Evolutionary conservation across 805 yeast genomes (phyloP), one percentile per base, ranked within the genome.

Genomic region (Debaryomyces maramus): DNA sequence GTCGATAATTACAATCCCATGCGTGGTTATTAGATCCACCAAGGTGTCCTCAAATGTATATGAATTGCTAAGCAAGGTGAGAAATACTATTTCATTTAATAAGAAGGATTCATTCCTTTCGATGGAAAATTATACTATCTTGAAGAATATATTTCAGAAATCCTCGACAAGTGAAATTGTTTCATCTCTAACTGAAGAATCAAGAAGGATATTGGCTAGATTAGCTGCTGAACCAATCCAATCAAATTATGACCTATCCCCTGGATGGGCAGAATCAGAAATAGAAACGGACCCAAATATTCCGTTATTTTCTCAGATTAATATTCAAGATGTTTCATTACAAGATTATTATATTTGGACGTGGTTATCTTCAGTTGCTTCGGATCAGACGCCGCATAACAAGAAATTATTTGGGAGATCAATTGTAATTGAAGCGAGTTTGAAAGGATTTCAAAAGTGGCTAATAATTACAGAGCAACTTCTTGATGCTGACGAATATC

Each of bases 281-380:
- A 35, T 41, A 6, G 45, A 40, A 3, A 51, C 50, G 1, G 52
- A 52, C 18, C 53, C 53, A 36, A 53, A 62, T 32, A 63, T 67
- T n/a, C 73, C 73, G 2, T 47, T 61, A 23, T 66, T 49, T 63
- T 72, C 65, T 27, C 63, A 61, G 40, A 56, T 65, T 14, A 45
- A 56, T 32, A 67, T 86, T 7, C 65, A 77, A 6, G 75, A 85
- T 43, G 83, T 85, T 1, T 74, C 86, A 5, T 78, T 88, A 14
- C 95, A 87, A 59, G 96, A 88, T 59, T 88, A 85, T 59, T 88
- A 83, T 54, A 86, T 88, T 20, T 88, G 96, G 96, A 78, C 96
- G 0, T 88, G 96, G 96, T 68, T 88, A 53, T 79, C 89, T 1
- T 76, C 88, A 2, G 57, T 88, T 17, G 87, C 87, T 0, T 73